Evolutionary conservation across 83 land plant species (phyloP).

Genomic region (Picea abies): DNA sequence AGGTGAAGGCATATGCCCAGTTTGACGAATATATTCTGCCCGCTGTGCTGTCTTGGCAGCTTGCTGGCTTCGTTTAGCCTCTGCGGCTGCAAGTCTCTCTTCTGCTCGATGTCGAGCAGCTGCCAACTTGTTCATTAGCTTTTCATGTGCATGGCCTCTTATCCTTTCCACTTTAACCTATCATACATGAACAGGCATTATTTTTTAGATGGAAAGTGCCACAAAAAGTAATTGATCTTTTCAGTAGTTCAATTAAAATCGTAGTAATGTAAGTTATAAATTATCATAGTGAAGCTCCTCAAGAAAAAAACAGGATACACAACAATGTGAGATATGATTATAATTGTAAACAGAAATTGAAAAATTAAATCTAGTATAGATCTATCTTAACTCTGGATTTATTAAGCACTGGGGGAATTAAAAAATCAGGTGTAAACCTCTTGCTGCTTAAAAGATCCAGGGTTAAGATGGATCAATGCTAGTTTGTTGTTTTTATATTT

Average conservation of each 20-base stretch:
- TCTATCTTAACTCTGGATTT: too few relatives aligned
- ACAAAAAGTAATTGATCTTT: neutral
- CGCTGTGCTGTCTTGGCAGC: constrained; percentile 56
- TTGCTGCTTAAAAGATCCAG: too few relatives aligned
- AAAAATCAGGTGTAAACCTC: too few relatives aligned
- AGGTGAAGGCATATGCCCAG: constrained; percentile 60
- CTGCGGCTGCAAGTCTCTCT: constrained; percentile 77
- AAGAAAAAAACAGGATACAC: neutral
- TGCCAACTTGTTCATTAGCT: constrained; percentile 77
- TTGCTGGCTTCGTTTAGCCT: constrained; percentile 62
- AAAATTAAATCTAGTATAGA: neutral
- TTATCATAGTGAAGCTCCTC: neutral
- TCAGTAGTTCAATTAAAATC: neutral
- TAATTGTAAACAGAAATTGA: constrained; percentile 8
- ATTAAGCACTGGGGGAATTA: too few relatives aligned
- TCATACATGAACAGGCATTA: neutral
- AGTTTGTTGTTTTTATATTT: too few relatives aligned
- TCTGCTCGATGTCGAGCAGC: constrained; percentile 77
- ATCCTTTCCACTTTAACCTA: constrained; percentile 89
- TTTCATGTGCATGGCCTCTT: constrained; percentile 80
- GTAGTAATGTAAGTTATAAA: neutral
- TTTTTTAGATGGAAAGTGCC: neutral
- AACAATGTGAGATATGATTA: constrained; percentile 11
- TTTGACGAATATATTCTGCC: constrained; percentile 65
- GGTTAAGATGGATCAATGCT: too few relatives aligned